Conservation (phyloP, 1,284 basidiomycete species). For the Malassezia furfur region DNA sequence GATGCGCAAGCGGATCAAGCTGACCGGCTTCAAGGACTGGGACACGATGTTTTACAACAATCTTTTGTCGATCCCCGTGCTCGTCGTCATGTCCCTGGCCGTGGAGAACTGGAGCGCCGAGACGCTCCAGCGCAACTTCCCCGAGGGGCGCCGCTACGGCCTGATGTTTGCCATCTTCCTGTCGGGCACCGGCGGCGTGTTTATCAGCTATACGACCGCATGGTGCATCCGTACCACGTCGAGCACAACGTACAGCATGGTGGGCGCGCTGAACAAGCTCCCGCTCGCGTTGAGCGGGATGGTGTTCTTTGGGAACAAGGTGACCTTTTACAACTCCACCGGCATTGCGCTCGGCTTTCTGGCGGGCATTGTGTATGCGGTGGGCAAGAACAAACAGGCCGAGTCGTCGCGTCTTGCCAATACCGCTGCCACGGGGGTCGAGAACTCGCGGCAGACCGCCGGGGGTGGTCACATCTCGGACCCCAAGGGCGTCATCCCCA, state of each 20-base stretch:
- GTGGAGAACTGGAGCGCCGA: slow-evolving; percentile 81
- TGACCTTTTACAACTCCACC: slow-evolving; percentile 75
- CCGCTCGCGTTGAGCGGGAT: slow-evolving; percentile 63
- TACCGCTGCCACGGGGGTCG: slow-evolving; percentile 23
- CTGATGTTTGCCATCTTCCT: slow-evolving; percentile 82
- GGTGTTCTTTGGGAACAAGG: slow-evolving; percentile 60
- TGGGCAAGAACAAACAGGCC: slow-evolving; percentile 45
- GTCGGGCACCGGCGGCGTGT: slow-evolving; percentile 90
- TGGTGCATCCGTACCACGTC: slow-evolving; percentile 96
- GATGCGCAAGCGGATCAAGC: slow-evolving; percentile 95
- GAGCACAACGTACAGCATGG: slow-evolving; percentile 98
- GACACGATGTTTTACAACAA: slow-evolving; percentile 99
- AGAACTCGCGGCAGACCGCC: neutral
- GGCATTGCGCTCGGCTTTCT: slow-evolving; percentile 83
- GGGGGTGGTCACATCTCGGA: slow-evolving; percentile 11
- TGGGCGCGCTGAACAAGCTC: slow-evolving; percentile 94
- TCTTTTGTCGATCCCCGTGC: slow-evolving; percentile 81
- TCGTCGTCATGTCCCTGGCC: slow-evolving; percentile 71
- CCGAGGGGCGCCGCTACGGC: slow-evolving; percentile 66
- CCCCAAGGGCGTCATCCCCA: slow-evolving; percentile 24
- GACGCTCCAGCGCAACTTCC: slow-evolving; percentile 77
- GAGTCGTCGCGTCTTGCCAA: slow-evolving; percentile 26
- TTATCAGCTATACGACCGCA: slow-evolving; percentile 95
- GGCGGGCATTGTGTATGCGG: slow-evolving; percentile 56
- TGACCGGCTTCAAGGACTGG: slow-evolving; percentile 97